Conservation (phyloP, 805 yeast species). For the Wickerhamomyces tratensis region DNA sequence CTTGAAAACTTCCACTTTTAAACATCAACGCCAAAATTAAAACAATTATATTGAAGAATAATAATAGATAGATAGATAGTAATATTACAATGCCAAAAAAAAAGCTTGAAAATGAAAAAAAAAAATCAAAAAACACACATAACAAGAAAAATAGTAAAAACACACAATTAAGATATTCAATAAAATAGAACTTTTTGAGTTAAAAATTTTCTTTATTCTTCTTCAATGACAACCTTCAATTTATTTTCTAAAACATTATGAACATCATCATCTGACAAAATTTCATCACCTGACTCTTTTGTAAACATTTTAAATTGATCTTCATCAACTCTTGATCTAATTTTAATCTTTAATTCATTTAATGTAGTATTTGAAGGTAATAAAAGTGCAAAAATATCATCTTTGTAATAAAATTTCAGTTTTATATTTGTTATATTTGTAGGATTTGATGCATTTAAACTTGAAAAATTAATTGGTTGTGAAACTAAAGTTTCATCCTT, state of each 20-base stretch:
- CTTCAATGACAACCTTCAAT: slow-evolving; percentile 27
- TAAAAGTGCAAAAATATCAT: slow-evolving; percentile 70
- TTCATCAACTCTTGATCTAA: slow-evolving; percentile 36
- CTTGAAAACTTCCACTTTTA: no score
- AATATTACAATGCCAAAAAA: no score
- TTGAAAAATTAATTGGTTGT: neutral
- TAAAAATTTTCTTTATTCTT: no score
- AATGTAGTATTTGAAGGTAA: slow-evolving; percentile 38
- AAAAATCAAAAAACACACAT: no score
- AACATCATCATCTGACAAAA: slow-evolving; percentile 23
- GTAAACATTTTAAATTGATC: slow-evolving; percentile 23
- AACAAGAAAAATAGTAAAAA: no score
- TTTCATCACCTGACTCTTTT: slow-evolving; percentile 24
- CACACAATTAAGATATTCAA: no score
- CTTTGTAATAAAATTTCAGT: slow-evolving; percentile 69
- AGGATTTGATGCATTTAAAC: slow-evolving; percentile 2
- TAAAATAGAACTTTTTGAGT: no score
- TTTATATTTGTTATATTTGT: slow-evolving; percentile 28
- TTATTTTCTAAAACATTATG: slow-evolving; percentile 23
- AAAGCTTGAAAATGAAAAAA: no score
- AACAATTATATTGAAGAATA: no score
- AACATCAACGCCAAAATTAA: no score
- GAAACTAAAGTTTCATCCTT: slow-evolving; percentile 20
- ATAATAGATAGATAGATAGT: no score
- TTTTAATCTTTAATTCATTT: slow-evolving; percentile 39